Conservation (phyloP, 2,329 filamentous ascomycete species). For the Laburnicola sp. region DNA sequence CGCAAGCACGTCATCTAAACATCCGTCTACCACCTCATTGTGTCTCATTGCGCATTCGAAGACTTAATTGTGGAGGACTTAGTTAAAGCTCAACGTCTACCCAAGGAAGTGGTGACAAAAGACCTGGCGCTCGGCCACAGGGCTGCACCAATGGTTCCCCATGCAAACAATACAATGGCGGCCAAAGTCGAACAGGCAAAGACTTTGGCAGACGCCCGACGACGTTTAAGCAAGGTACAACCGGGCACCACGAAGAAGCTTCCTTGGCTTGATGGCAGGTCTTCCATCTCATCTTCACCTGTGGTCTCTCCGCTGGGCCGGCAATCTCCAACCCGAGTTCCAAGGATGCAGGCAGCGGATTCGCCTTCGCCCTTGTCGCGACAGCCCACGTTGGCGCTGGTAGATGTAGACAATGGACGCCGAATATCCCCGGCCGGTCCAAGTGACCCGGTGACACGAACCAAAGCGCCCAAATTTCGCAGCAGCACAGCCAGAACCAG, state of each 20-base stretch:
- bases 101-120: background rate
- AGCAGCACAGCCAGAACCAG: slow-evolving; percentile 7
- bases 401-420: slow-evolving; percentile 8
- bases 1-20: background rate
- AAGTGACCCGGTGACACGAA: slow-evolving; percentile 21
- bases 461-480: slow-evolving; percentile 18
- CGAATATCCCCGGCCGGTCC: slow-evolving; percentile 9
- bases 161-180: slow-evolving; percentile 4
- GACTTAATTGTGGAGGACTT: no score
- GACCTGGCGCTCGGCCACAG: background rate
- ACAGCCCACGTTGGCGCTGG: background rate
- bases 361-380: slow-evolving; percentile 11
- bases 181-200: background rate
- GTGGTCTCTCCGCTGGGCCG: background rate
- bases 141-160: background rate
- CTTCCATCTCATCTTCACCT: slow-evolving; percentile 14
- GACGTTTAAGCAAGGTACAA: slow-evolving; percentile 12
- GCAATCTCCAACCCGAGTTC: background rate
- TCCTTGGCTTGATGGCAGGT: slow-evolving; percentile 38
- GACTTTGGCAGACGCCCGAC: background rate
- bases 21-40: background rate
- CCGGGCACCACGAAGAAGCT: slow-evolving; percentile 25
- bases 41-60: no score
- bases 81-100: background rate
- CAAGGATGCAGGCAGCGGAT: background rate